Evolutionary conservation across 2,329 filamentous ascomycete species (phyloP), one percentile per base, ranked within the genome.

Genomic region (Calonectria henricotiae): DNA sequence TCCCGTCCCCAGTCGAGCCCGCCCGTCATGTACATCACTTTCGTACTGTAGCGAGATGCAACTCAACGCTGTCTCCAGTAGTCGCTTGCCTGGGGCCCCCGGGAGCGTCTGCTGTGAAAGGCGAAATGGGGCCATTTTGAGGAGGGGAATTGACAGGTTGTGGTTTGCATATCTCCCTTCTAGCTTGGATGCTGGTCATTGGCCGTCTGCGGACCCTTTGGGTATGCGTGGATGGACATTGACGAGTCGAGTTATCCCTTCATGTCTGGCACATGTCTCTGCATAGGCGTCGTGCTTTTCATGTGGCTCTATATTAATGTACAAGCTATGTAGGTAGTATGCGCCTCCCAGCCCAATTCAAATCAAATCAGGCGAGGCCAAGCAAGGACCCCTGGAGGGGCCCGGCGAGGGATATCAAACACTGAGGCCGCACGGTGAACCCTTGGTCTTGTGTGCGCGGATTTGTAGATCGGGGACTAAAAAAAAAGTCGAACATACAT

Each of bases 381-480:
- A 37, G 25, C 64, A 6, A 25, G 64, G 64, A 58, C 23, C 64
- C 64, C 23, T 61, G 54, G 39, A n/a, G 25, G 20, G 35, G 7
- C 27, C 44, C 23, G 44, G 37, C 43, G 64, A 67, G 44, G 55
- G 55, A 51, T 62, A 49, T 63, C 67, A 51, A 43, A 32, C 64
- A 61, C 67, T 58, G 46, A 62, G 49, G 47, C 60, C 58, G 43
- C 65, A 54, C 23, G 51, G 67, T 44, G 51, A 69, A 47, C 67
- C 62, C 44, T 44, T 54, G 46, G 46, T 27, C 37, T 43, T 25
- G 51, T 62, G 27, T 17, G 39, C 47, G 37, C 46, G 23, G 30
- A 58, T 37, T 58, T 30, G 46, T 9, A 58, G 46, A 55, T 63
- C 64, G 47, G 49, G 39, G n/a, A 67, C 58, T 58, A 58, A 55